Percentiles rank a stretch among this genome's conserved stretches.
Conservation (phyloP, 768 basidiomycete genomes). For the Tylopilus subfusipes region DNA sequence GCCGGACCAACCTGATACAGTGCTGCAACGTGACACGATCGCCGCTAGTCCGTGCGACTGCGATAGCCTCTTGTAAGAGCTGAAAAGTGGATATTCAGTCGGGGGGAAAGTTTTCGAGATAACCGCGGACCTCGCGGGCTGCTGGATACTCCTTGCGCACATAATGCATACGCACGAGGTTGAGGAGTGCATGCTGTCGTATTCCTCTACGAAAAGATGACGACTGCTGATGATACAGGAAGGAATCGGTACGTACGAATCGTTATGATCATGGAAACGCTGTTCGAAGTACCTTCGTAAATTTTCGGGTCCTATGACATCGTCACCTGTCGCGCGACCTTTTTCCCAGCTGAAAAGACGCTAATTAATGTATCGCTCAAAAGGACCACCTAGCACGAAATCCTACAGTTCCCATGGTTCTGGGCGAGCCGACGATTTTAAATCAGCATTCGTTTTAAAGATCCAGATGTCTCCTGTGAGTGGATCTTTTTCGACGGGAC, state of each 20-base stretch:
- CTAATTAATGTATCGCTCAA: neutral
- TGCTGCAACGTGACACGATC: constrained; percentile 74
- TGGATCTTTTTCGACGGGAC: constrained; percentile 47
- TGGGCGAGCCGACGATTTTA: constrained; percentile 60
- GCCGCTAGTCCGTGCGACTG: constrained; percentile 66
- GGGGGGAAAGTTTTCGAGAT: neutral
- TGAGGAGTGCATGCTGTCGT: constrained; percentile 76
- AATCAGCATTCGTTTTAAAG: constrained; percentile 63
- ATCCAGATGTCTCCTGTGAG: constrained; percentile 48
- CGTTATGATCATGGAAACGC: constrained; percentile 73
- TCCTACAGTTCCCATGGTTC: constrained; percentile 59
- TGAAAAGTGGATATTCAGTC: constrained; percentile 27
- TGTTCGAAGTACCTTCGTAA: constrained; percentile 82
- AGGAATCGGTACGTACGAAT: constrained; percentile 56
- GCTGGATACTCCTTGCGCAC: constrained; percentile 63
- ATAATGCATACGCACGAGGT: constrained; percentile 77
- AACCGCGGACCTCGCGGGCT: constrained; percentile 54
- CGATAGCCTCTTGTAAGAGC: constrained; percentile 75
- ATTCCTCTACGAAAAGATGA: constrained; percentile 48
- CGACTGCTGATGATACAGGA: neutral
- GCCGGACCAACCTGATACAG: constrained; percentile 60
- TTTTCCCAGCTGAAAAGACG: constrained; percentile 57
- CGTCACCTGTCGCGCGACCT: constrained; percentile 62
- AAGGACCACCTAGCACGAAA: neutral
- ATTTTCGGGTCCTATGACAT: constrained; percentile 64